A percentile compares a stretch with the other conserved stretches of the same genome.
These are phyloP conservation scores for Emiliania huxleyi DNA, from an alignment of 78 protist genomes.

Conservation along the genomic window DNA sequence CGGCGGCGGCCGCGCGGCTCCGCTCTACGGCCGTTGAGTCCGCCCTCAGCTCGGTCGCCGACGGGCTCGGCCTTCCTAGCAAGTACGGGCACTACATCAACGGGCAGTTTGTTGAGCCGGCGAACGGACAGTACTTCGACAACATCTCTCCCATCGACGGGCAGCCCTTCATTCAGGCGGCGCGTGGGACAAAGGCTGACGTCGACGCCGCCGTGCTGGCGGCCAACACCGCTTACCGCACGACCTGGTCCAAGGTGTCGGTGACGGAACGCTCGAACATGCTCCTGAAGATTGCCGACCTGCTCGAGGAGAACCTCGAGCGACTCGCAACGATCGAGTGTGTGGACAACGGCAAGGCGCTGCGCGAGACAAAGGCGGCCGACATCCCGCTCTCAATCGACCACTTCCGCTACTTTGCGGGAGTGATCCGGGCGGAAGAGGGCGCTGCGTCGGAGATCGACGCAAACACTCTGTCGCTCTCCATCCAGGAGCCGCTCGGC, in stretches of 20 bases:
- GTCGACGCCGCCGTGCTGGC: conserved; percentile 76
- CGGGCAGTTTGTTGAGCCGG: neutral
- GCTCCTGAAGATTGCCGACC: conserved; percentile 73
- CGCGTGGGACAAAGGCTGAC: conserved; percentile 59
- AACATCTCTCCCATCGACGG: conserved; percentile 31
- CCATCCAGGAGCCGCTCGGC: neutral
- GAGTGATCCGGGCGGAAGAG: neutral
- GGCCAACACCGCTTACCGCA: conserved; percentile 65
- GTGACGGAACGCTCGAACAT: conserved; percentile 53
- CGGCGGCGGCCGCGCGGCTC: too few species aligned
- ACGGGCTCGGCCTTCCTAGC: neutral
- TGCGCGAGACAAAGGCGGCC: neutral
- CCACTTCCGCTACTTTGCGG: conserved; percentile 77
- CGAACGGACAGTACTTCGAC: neutral
- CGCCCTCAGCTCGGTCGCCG: too few species aligned
- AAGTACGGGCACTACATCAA: neutral
- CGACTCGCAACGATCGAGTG: conserved; percentile 12
- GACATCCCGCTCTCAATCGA: conserved; percentile 33
- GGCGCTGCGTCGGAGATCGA: neutral
- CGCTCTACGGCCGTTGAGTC: too few species aligned
- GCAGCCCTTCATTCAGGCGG: conserved; percentile 29
- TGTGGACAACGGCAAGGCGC: conserved; percentile 49
- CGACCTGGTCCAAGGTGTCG: conserved; percentile 62
- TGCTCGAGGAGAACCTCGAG: conserved; percentile 47
- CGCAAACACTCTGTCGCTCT: neutral